A percentile compares a stretch with the other conserved stretches of the same genome.
These are phyloP conservation scores for Colletotrichum sp. DNA, from an alignment of 2,329 filamentous ascomycete genomes.

Conservation along the genomic window DNA sequence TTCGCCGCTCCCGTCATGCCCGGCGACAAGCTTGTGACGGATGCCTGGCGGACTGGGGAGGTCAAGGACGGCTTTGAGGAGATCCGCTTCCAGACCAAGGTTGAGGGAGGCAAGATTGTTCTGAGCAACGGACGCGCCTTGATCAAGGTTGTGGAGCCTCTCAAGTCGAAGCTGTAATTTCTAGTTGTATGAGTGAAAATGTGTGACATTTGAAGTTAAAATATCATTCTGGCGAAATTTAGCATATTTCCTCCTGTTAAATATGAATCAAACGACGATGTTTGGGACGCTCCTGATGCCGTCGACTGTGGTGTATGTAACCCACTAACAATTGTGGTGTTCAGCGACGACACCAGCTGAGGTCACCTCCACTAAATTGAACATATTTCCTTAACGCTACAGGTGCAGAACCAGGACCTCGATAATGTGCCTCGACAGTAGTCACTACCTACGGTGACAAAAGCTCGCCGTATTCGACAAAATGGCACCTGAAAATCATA, in stretches of 20 bases:
- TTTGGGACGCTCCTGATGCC: no score
- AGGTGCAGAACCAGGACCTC: not conserved
- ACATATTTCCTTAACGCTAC: not conserved
- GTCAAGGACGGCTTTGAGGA: constrained; percentile 76
- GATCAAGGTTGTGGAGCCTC: constrained; percentile 66
- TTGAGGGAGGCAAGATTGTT: constrained; percentile 83
- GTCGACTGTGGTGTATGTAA: not conserved
- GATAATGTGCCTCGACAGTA: not conserved
- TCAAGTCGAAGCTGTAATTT: constrained; percentile 67
- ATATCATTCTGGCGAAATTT: not conserved
- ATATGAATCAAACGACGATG: not conserved
- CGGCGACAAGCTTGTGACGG: constrained; percentile 80
- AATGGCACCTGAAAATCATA: constrained; percentile 47
- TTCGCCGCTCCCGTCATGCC: constrained; percentile 87
- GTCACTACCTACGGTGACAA: not conserved
- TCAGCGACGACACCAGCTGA: not conserved
- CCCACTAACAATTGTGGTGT: constrained; percentile 15
- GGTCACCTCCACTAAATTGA: not conserved
- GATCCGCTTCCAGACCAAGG: constrained; percentile 78
- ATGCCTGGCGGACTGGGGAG: constrained; percentile 81
- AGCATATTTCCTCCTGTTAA: not conserved
- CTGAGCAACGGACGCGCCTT: constrained; percentile 86
- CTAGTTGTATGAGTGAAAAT: not conserved
- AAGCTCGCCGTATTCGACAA: not conserved
- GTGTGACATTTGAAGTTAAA: not conserved